Evolutionary conservation across 768 basidiomycete species (phyloP).

Genomic region (Strobilomyces confusus): DNA sequence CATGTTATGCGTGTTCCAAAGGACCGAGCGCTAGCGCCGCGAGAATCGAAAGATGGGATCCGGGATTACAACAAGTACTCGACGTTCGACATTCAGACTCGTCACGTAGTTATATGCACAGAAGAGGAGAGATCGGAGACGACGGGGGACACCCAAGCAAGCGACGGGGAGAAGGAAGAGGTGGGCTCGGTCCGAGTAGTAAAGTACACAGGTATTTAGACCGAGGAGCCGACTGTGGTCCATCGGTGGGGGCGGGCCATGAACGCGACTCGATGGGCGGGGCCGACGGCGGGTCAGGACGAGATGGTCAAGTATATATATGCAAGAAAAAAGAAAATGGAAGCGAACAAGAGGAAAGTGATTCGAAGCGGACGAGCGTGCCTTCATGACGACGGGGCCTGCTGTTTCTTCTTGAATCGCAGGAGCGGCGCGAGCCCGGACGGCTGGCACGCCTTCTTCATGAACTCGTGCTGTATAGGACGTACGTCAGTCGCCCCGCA

Average conservation of each 20-base stretch:
- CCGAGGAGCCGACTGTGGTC: no score
- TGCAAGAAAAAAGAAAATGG: conserved; percentile 15
- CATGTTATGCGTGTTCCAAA: no score
- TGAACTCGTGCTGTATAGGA: conserved; percentile 82
- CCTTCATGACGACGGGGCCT: neutral
- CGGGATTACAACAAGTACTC: conserved; percentile 26
- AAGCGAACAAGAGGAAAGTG: neutral
- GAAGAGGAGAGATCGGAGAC: neutral
- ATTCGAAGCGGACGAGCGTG: neutral
- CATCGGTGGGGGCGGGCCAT: no score
- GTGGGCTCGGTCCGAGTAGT: neutral
- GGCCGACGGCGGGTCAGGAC: no score
- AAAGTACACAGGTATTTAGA: neutral
- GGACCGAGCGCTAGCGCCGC: no score
- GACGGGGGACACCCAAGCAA: no score
- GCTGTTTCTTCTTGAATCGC: conserved; percentile 55
- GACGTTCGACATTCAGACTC: conserved; percentile 5
- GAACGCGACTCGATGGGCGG: neutral
- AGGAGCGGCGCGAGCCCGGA: conserved; percentile 83
- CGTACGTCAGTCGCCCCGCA: neutral
- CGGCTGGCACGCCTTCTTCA: conserved; percentile 82
- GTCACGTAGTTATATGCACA: neutral
- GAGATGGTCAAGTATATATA: conserved; percentile 13
- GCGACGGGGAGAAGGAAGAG: neutral
- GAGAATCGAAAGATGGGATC: neutral